Evolutionary conservation across 176 grass and related monocot genomes (phyloP), one percentile per base, ranked within the genome.

Genomic region (Eleusine indica): DNA sequence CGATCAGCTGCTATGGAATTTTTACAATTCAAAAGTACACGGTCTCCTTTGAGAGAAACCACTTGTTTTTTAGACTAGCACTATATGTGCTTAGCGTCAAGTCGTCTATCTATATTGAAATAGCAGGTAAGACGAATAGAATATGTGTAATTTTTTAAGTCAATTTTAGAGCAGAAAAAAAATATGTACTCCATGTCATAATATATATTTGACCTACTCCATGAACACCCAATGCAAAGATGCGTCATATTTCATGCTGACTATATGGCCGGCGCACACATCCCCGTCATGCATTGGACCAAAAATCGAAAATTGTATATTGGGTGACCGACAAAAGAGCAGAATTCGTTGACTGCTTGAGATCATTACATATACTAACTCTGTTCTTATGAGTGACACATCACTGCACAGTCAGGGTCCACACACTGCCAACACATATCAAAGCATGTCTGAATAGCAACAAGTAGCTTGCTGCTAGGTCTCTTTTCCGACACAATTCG

Each of bases 191-290:
- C 16, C 16, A 63, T 66, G 54, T 38, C 62, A 85, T 80, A 49
- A 37, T 22, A 87, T 67, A 74, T 65, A 80, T 75, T 70, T 87
- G 85, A 87, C 75, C 80, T 30, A 28, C 61, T 75, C 82, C 75
- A 52, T 82, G 73, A 68, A 74, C 69, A 52, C 75, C 49, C 12
- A 40, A 35, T 35, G 32, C 32, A 87, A 87, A 80, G 64, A 79
- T 19, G 10, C n/a, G 48, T 83, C 56, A 80, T 84, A 91, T 76
- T 87, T 83, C 80, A 84, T 91, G 85, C 80, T 84, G 89, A 35
- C 75, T 66, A 67, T 68, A 51, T 80, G 80, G 65, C 53, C 41
- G 41, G 25, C 25, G 53, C 80, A 42, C 80, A 74, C 76, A 71
- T 70, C 54, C 44, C 54, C 75, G 71, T 63, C 40, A 8, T 69